phyloP scores from a whole-genome alignment of 106 monocot genomes.

The Narthecium ossifragum region DNA sequence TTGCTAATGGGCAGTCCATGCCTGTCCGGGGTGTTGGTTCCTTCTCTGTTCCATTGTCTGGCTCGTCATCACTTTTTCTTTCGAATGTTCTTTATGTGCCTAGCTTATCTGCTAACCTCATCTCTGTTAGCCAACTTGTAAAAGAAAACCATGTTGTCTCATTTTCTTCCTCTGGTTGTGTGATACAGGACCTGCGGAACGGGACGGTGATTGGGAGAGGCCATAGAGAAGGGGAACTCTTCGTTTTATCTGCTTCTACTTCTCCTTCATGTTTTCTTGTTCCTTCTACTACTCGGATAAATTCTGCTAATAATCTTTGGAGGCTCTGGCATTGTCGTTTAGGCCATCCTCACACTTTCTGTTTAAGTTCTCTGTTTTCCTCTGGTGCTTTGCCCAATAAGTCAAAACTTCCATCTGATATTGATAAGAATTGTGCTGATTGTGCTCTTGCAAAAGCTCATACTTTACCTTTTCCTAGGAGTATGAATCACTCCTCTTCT shows the following conservation, averaged over 20 bases:
- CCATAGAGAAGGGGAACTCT: conserved; percentile 8
- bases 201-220: conserved; percentile 2
- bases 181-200: too few species aligned
- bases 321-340: not conserved
- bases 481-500: not conserved
- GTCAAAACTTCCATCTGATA: not conserved
- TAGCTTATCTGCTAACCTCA: too few species aligned
- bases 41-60: not conserved
- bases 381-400: not conserved
- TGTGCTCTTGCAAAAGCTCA: not conserved
- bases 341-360: not conserved
- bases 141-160: not conserved
- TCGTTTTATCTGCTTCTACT: not conserved
- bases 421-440: not conserved
- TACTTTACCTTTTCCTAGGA: conserved; percentile 5
- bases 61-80: too few species aligned
- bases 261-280: conserved; percentile 3
- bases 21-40: not conserved
- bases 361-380: not conserved
- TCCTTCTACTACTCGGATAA: conserved; percentile 2
- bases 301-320: conserved; percentile 4
- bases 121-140: too few species aligned
- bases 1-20: conserved; percentile 8
- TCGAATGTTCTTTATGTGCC: not conserved
- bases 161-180: not conserved